phyloP scores from a whole-genome alignment of 2,329 filamentous ascomycete species.

The Xylariales sp. region DNA sequence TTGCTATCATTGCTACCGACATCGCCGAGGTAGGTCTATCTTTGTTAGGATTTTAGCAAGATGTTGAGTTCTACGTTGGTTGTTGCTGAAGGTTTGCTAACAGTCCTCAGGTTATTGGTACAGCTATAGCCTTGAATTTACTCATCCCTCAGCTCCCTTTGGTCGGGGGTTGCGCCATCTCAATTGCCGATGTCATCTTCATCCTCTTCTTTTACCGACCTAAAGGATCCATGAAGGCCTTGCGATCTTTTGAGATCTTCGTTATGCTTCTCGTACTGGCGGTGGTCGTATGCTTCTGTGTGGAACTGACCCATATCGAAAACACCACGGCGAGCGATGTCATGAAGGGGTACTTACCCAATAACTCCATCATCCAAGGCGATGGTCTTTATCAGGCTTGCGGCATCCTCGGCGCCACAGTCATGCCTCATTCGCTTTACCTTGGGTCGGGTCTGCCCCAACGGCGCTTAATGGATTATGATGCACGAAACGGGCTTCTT shows the following conservation, averaged over 20 bases:
- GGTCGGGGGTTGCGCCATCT: conserved; percentile 64
- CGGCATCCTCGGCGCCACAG: conserved; percentile 72
- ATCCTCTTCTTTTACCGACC: conserved; percentile 65
- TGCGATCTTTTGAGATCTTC: conserved; percentile 61
- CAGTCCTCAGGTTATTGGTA: conserved; percentile 57
- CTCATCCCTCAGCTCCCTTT: conserved; percentile 60
- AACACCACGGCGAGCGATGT: conserved; percentile 53
- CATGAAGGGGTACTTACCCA: conserved; percentile 62
- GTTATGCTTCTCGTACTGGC: conserved; percentile 61
- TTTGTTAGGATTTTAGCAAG: neutral
- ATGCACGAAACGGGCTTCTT: conserved; percentile 51
- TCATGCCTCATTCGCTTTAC: conserved; percentile 65
- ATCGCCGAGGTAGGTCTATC: conserved; percentile 53
- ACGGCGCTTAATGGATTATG: conserved; percentile 60
- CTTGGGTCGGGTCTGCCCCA: conserved; percentile 68
- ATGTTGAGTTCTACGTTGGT: conserved; percentile 8
- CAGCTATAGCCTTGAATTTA: conserved; percentile 65
- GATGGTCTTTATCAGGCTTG: conserved; percentile 65
- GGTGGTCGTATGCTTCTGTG: conserved; percentile 67
- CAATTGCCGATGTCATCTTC: conserved; percentile 63
- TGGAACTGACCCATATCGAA: conserved; percentile 60
- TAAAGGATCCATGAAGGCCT: conserved; percentile 51
- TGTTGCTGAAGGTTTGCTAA: neutral
- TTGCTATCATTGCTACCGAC: conserved; percentile 67
- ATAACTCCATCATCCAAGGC: conserved; percentile 50